These are phyloP conservation scores for Rhodotorula babjevae DNA, from an alignment of 768 basidiomycete species.

Conservation along the genomic window DNA sequence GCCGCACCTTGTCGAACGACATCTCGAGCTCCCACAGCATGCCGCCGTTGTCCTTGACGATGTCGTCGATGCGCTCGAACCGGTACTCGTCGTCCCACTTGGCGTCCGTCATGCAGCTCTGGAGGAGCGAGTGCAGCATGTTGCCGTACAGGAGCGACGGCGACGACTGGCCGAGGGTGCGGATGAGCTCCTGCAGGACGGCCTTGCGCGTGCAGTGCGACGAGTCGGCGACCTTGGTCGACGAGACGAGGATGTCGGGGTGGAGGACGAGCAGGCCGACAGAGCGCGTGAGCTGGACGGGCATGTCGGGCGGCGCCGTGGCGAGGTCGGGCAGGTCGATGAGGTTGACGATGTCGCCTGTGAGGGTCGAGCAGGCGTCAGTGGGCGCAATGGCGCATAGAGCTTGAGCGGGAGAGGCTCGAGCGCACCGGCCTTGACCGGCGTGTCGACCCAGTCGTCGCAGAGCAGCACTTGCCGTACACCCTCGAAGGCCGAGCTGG, in stretches of 20 bases:
- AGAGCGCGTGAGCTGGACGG: slow-evolving; percentile 43
- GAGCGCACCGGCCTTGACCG: slow-evolving; percentile 58
- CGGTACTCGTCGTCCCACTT: slow-evolving; percentile 43
- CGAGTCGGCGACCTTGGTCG: slow-evolving; percentile 78
- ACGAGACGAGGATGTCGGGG: slow-evolving; percentile 85
- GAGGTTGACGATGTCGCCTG: slow-evolving; percentile 77
- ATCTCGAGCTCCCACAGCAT: slow-evolving; percentile 32
- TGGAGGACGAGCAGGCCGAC: slow-evolving; percentile 62
- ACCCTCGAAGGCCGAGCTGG: slow-evolving; percentile 46
- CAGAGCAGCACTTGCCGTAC: slow-evolving; percentile 58
- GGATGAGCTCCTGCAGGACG: slow-evolving; percentile 58
- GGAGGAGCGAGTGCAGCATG: slow-evolving; percentile 86
- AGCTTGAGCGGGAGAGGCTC: no score
- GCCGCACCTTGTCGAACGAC: slow-evolving; percentile 35
- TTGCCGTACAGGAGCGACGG: slow-evolving; percentile 65
- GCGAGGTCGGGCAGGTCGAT: slow-evolving; percentile 54
- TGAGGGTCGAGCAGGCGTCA: background rate
- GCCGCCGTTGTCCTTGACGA: slow-evolving; percentile 42
- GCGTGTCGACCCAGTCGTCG: slow-evolving; percentile 72
- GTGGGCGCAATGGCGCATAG: no score
- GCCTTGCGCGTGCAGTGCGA: slow-evolving; percentile 80
- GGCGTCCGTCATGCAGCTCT: slow-evolving; percentile 59
- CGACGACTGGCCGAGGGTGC: slow-evolving; percentile 56
- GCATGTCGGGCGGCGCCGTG: slow-evolving; percentile 40
- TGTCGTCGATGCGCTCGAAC: slow-evolving; percentile 39